These are phyloP conservation scores for Knufia fluminis DNA, from an alignment of 2,329 filamentous ascomycete species.

Conservation along the genomic window DNA sequence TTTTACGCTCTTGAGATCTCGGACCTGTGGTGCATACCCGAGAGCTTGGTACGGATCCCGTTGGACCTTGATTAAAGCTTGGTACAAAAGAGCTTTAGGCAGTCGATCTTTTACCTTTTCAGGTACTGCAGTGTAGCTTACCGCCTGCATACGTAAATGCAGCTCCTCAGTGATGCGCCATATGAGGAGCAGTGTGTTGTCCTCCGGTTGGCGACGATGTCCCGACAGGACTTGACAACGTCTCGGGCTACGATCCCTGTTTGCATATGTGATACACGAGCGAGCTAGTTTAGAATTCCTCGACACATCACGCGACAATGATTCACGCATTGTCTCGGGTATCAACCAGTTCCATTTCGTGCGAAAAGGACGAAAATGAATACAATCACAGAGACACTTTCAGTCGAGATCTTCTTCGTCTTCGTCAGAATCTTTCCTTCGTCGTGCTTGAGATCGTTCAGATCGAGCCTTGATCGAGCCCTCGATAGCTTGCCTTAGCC, in stretches of 20 bases:
- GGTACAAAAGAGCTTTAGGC: neutral
- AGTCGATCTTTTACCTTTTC: neutral
- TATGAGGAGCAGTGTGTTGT: too few relatives aligned
- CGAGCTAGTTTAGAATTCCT: neutral
- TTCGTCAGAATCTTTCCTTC: conserved; percentile 12
- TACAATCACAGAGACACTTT: neutral
- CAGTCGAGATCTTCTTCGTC: conserved; percentile 19
- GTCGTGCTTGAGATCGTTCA: conserved; percentile 13
- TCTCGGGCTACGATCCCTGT: neutral
- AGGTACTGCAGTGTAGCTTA: neutral
- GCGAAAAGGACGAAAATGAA: too few relatives aligned
- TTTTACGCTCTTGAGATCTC: neutral
- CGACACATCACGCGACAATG: neutral
- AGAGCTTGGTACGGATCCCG: neutral
- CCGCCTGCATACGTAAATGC: neutral
- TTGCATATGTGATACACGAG: neutral
- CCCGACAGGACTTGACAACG: neutral
- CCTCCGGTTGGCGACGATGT: neutral
- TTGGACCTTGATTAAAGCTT: neutral
- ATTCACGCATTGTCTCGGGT: neutral
- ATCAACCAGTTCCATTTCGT: neutral
- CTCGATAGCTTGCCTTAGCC: conserved; percentile 44
- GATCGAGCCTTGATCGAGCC: conserved; percentile 16
- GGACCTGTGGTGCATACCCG: neutral
- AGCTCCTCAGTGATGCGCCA: too few relatives aligned